Percentiles rank a stretch among this genome's conserved stretches.
These are phyloP conservation scores for Boletellus sp. DNA, from an alignment of 768 basidiomycete species.

Conservation along the genomic window DNA sequence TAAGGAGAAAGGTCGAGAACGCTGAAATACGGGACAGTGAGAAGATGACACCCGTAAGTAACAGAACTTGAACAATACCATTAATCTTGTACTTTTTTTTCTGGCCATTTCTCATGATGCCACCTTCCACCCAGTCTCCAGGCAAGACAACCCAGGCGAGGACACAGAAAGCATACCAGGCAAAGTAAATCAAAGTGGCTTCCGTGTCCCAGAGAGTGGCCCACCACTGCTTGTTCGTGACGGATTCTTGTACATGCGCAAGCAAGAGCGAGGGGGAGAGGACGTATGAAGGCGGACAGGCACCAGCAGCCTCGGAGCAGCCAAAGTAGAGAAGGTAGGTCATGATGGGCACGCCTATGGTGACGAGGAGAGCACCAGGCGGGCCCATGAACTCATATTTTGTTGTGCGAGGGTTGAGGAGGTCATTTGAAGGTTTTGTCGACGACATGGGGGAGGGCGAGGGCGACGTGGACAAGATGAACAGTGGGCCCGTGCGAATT, in stretches of 20 bases:
- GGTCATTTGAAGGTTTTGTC: slow-evolving; percentile 20
- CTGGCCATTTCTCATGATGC: slow-evolving; percentile 66
- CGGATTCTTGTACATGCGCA: slow-evolving; percentile 41
- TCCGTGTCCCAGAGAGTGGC: slow-evolving; percentile 77
- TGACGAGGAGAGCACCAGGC: slow-evolving; percentile 67
- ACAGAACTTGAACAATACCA: slow-evolving; percentile 47
- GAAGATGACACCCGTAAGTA: background rate
- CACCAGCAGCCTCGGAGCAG: slow-evolving; percentile 68
- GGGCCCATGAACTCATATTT: slow-evolving; percentile 83
- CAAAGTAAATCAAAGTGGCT: slow-evolving; percentile 71
- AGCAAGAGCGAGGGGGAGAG: slow-evolving; percentile 32
- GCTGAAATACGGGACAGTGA: slow-evolving; percentile 41
- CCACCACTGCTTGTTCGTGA: slow-evolving; percentile 62
- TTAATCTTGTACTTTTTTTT: slow-evolving; percentile 91
- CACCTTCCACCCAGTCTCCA: slow-evolving; percentile 68
- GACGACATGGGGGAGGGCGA: slow-evolving; percentile 23
- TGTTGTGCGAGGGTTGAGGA: slow-evolving; percentile 68
- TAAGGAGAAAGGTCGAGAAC: slow-evolving; percentile 80
- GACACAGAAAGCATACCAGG: slow-evolving; percentile 89
- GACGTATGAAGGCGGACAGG: slow-evolving; percentile 56
- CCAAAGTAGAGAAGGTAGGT: slow-evolving; percentile 75
- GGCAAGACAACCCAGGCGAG: slow-evolving; percentile 78
- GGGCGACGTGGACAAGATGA: background rate
- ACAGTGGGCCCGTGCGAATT: background rate
- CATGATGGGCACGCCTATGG: slow-evolving; percentile 64